phyloP scores from a whole-genome alignment of 371 early-diverging fungal genomes.

The Mucor racemosus region DNA sequence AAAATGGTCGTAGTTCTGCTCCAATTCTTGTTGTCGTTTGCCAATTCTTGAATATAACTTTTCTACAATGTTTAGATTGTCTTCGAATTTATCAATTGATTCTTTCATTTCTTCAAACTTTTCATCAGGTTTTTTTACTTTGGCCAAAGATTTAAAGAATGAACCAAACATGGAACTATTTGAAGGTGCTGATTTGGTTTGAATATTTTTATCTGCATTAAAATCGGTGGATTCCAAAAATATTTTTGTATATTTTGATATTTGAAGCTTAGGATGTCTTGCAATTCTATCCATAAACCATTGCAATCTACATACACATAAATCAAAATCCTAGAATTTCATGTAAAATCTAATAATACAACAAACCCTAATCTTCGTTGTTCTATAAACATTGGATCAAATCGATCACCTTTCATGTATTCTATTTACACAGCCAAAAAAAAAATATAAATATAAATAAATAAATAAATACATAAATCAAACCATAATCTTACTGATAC shows the following conservation, averaged over 20 bases:
- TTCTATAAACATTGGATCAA: constrained; percentile 87
- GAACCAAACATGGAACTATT: constrained; percentile 81
- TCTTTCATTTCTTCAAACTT: constrained; percentile 84
- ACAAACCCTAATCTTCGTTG: constrained; percentile 70
- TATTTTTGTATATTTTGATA: constrained; percentile 66
- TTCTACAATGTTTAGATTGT: constrained; percentile 80
- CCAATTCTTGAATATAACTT: constrained; percentile 76
- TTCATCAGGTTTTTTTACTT: constrained; percentile 87
- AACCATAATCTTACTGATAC: constrained; percentile 64
- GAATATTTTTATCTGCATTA: constrained; percentile 32
- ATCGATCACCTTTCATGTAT: constrained; percentile 94
- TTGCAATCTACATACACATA: constrained; percentile 55
- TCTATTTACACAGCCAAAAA: constrained; percentile 49
- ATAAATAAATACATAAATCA: constrained; percentile 10
- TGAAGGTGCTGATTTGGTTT: constrained; percentile 53
- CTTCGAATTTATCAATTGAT: constrained; percentile 79
- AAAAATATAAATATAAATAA: background rate
- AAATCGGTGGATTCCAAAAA: constrained; percentile 87
- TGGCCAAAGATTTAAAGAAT: constrained; percentile 83
- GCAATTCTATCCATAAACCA: constrained; percentile 84
- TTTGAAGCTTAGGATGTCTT: constrained; percentile 81
- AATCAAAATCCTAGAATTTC: too few relatives aligned
- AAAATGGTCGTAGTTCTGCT: constrained; percentile 78
- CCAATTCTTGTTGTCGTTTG: constrained; percentile 78
- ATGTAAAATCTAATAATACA: background rate